Evolutionary conservation across 345 rosid genomes (phyloP).

Genomic region (Citrus medica): DNA sequence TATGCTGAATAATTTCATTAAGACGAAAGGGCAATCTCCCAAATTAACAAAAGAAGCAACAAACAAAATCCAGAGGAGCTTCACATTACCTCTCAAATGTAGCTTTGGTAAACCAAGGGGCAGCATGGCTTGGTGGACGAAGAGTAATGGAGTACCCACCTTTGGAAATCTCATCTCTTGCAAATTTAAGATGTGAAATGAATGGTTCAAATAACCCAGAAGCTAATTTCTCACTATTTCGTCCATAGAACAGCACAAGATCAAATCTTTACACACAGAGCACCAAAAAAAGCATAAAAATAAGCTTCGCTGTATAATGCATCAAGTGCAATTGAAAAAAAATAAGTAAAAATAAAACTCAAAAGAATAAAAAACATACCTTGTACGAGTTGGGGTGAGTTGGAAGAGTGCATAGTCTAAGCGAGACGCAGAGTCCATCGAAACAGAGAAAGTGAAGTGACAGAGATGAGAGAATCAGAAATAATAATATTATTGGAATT

Average conservation of each 20-base stretch:
- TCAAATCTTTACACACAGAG: conserved; percentile 50
- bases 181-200: conserved; percentile 68
- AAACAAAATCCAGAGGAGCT: not conserved
- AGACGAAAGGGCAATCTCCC: not conserved
- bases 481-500: not conserved
- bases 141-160: conserved; percentile 87
- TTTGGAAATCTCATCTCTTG: conserved; percentile 73
- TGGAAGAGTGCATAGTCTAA: conserved; percentile 58
- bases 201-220: conserved; percentile 83
- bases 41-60: not conserved
- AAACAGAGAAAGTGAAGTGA: conserved; percentile 4
- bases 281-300: not conserved
- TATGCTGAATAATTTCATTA: not conserved
- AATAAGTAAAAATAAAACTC: not conserved
- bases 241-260: conserved; percentile 61
- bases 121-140: conserved; percentile 44
- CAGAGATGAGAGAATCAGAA: not conserved
- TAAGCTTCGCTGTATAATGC: not conserved
- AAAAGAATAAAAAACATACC: conserved; percentile 27
- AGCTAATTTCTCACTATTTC: conserved; percentile 73
- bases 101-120: conserved; percentile 83
- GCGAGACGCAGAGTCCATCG: conserved; percentile 33
- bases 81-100: conserved; percentile 66
- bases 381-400: conserved; percentile 92
- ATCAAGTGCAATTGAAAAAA: no score